Evolutionary conservation across 108 stramenopile species (phyloP).

Genomic region (Fistulifera pelliculosa): DNA sequence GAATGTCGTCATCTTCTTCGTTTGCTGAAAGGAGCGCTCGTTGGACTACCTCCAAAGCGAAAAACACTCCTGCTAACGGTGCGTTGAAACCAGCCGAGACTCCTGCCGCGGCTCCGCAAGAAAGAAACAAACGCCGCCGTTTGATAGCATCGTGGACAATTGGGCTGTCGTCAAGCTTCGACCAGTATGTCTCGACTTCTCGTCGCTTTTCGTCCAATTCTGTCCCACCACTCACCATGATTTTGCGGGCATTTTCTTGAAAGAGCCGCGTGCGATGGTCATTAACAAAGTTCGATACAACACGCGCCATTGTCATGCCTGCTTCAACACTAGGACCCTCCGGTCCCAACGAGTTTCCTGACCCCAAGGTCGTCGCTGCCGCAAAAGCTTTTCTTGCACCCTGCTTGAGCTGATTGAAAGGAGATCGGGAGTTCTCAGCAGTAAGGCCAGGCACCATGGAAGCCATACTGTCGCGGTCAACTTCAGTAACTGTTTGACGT

Average conservation of each 20-base stretch:
- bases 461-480: conserved; percentile 29
- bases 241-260: not conserved
- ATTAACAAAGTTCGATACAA: conserved; percentile 4
- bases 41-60: conserved; percentile 84
- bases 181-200: not conserved
- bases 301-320: conserved; percentile 56
- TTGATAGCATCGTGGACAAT: conserved; percentile 18
- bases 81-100: conserved; percentile 92
- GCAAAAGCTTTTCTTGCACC: conserved; percentile 65
- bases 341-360: conserved; percentile 81
- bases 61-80: conserved; percentile 89
- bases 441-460: not conserved
- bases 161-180: not conserved
- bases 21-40: conserved; percentile 26
- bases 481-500: conserved; percentile 54
- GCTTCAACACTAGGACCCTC: conserved; percentile 87
- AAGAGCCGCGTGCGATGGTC: not conserved
- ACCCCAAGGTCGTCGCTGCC: conserved; percentile 79
- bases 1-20: conserved; percentile 1
- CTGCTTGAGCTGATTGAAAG: conserved; percentile 6
- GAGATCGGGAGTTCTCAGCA: not conserved
- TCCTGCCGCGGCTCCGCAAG: conserved; percentile 87
- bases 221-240: too few relatives aligned
- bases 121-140: conserved; percentile 42
- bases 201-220: too few relatives aligned